Percentiles rank a stretch among this genome's conserved stretches.
Evolutionary conservation across 2,329 filamentous ascomycete species (phyloP).

Genomic region (Alternaria sp.): DNA sequence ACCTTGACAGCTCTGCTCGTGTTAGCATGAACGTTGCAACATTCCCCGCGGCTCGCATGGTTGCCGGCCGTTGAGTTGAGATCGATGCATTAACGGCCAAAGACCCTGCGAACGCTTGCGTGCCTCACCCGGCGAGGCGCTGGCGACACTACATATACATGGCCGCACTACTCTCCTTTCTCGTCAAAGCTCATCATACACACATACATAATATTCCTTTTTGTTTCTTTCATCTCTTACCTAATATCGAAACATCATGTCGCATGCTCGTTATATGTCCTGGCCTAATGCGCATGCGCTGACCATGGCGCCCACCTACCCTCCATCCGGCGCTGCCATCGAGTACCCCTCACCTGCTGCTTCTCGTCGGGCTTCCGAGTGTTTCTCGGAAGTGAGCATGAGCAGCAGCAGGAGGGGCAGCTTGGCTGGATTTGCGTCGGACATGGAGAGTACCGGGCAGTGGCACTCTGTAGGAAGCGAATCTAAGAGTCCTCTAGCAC

Average conservation of each 20-base stretch:
- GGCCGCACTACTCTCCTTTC: conserved; percentile 28
- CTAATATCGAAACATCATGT: conserved; percentile 30
- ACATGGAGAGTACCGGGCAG: conserved; percentile 47
- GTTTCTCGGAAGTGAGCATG: conserved; percentile 37
- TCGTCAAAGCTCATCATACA: conserved; percentile 34
- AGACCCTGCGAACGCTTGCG: conserved; percentile 12
- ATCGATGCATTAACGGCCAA: conserved; percentile 30
- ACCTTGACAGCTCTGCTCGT: conserved; percentile 8
- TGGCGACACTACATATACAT: conserved; percentile 43
- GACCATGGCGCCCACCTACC: conserved; percentile 46
- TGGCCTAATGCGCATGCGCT: conserved; percentile 43
- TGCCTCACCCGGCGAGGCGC: conserved; percentile 14
- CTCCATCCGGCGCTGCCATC: conserved; percentile 40
- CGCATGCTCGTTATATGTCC: conserved; percentile 43
- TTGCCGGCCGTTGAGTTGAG: conserved; percentile 33
- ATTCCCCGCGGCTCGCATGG: conserved; percentile 29
- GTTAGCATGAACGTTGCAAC: conserved; percentile 34
- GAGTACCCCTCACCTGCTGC: conserved; percentile 43
- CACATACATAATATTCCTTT: conserved; percentile 38
- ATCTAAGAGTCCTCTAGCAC: conserved; percentile 46
- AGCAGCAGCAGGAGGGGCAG: conserved; percentile 41
- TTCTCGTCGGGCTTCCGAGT: conserved; percentile 42
- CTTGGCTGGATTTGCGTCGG: conserved; percentile 44
- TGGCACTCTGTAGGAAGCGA: conserved; percentile 47
- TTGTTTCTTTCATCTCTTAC: conserved; percentile 15